These are phyloP conservation scores for Fonsecaea pedrosoi DNA, from an alignment of 2,329 filamentous ascomycete species.

Conservation along the genomic window DNA sequence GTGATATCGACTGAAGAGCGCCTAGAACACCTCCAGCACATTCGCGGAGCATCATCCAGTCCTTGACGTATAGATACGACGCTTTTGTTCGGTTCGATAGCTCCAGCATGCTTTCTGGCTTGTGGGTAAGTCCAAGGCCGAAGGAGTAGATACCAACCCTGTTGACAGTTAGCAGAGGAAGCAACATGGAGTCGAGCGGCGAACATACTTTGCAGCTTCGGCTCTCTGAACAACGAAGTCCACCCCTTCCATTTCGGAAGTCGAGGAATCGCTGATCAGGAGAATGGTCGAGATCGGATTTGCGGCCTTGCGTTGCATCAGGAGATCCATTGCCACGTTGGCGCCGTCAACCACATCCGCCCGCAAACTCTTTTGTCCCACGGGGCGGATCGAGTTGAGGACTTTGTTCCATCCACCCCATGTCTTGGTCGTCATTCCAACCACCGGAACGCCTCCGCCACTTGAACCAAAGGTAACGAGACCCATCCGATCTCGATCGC, in stretches of 20 bases:
- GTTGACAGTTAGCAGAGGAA: slow-evolving; percentile 40
- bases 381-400: slow-evolving; percentile 84
- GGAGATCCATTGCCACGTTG: slow-evolving; percentile 95
- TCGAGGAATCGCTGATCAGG: slow-evolving; percentile 96
- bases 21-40: slow-evolving; percentile 93
- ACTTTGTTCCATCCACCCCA: slow-evolving; percentile 93
- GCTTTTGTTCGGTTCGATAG: slow-evolving; percentile 94
- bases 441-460: slow-evolving; percentile 87
- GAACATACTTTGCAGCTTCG: slow-evolving; percentile 88
- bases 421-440: slow-evolving; percentile 96
- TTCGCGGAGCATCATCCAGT: slow-evolving; percentile 99
- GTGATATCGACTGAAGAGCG: slow-evolving; percentile 89
- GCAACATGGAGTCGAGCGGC: slow-evolving; percentile 1
- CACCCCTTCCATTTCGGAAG: slow-evolving; percentile 90
- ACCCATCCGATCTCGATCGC: slow-evolving; percentile 94
- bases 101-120: slow-evolving; percentile 98
- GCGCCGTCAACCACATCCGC: slow-evolving; percentile 97
- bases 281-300: slow-evolving; percentile 96
- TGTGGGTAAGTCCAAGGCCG: slow-evolving; percentile 93
- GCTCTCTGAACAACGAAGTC: slow-evolving; percentile 97
- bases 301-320: slow-evolving; percentile 96
- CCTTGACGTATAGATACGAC: slow-evolving; percentile 97
- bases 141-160: slow-evolving; percentile 96
- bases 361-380: slow-evolving; percentile 94
- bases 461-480: slow-evolving; percentile 96